These are phyloP conservation scores for Candida mattraensis DNA, from an alignment of 805 yeast genomes.

Conservation along the genomic window DNA sequence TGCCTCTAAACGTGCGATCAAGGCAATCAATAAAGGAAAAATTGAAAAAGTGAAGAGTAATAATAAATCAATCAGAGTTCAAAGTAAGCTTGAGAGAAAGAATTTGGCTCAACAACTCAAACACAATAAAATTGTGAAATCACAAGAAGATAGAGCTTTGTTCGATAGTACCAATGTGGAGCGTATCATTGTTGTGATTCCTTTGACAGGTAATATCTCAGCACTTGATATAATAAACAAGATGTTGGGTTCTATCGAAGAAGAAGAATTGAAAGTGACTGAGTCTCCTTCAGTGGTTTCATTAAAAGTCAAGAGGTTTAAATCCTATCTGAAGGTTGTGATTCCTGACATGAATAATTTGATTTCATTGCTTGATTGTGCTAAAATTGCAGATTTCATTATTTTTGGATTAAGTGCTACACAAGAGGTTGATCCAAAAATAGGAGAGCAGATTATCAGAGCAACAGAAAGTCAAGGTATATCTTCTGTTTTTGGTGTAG, in stretches of 20 bases:
- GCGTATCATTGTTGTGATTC: conserved; percentile 76
- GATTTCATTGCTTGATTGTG: conserved; percentile 75
- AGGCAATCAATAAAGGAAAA: conserved; percentile 80
- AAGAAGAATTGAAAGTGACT: conserved; percentile 34
- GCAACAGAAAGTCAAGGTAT: conserved; percentile 92
- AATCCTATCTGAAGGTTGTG: conserved; percentile 70
- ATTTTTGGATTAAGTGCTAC: conserved; percentile 86
- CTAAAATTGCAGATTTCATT: conserved; percentile 86
- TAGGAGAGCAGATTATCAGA: conserved; percentile 88
- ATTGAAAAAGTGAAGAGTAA: conserved; percentile 61
- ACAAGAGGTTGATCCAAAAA: conserved; percentile 72
- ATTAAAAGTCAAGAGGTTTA: conserved; percentile 62
- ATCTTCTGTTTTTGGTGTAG: conserved; percentile 74
- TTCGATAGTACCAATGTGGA: conserved; percentile 73
- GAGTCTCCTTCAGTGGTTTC: conserved; percentile 51
- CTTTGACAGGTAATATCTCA: conserved; percentile 72
- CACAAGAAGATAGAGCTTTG: conserved; percentile 59
- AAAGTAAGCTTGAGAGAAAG: conserved; percentile 63
- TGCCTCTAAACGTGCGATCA: conserved; percentile 83
- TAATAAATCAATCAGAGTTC: conserved; percentile 39
- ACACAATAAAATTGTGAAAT: conserved; percentile 62
- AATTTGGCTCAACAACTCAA: conserved; percentile 78
- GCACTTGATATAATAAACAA: conserved; percentile 52
- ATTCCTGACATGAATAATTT: conserved; percentile 69
- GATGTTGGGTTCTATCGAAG: conserved; percentile 43